A percentile compares a stretch with the other conserved stretches of the same genome.
Conservation (phyloP, 352 stramenopile species). For the Pythium insidiosum region DNA sequence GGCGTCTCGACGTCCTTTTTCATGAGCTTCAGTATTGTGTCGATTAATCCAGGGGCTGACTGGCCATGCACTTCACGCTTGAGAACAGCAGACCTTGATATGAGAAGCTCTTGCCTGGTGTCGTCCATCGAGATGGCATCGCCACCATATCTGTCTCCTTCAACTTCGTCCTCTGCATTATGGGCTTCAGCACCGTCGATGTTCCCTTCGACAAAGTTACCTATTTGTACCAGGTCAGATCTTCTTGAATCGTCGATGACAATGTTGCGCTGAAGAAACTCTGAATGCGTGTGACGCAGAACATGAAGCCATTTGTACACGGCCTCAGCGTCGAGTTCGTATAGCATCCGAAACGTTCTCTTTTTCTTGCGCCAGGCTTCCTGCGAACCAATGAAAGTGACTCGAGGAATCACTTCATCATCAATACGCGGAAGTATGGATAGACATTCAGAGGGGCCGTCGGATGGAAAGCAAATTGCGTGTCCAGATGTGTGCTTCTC, state of each 20-base stretch:
- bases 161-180: neutral
- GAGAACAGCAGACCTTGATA: neutral
- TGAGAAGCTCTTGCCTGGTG: neutral
- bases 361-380: neutral
- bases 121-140: neutral
- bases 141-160: neutral
- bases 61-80: neutral
- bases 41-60: neutral
- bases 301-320: slow-evolving; percentile 1
- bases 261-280: neutral
- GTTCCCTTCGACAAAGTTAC: neutral
- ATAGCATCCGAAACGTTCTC: neutral
- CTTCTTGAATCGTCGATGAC: neutral
- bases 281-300: neutral
- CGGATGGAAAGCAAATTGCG: slow-evolving; percentile 6
- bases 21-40: neutral
- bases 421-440: neutral
- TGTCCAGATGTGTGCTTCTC: slow-evolving; percentile 2
- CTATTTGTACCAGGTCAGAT: neutral
- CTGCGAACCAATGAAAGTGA: neutral
- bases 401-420: neutral
- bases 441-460: neutral
- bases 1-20: too few relatives aligned
- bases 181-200: neutral
- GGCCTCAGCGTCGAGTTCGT: neutral